Percentiles rank a stretch among this genome's conserved stretches.
phyloP scores from a whole-genome alignment of 1,284 basidiomycete species.

The Gomphus bonarii region DNA sequence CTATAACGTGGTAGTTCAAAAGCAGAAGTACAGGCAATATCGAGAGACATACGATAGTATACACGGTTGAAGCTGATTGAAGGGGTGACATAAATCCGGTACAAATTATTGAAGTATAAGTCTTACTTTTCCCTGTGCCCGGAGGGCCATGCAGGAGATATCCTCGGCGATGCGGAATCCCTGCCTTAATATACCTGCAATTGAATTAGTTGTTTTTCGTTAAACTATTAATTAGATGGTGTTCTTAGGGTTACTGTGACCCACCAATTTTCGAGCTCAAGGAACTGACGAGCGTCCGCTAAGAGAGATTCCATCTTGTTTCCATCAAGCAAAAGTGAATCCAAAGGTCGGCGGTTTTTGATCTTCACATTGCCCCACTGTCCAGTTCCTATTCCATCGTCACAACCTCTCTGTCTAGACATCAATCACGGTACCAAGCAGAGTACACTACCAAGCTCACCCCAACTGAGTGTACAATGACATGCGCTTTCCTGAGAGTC shows the following conservation, averaged over 20 bases:
- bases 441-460: neutral
- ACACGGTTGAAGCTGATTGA: slow-evolving; percentile 43
- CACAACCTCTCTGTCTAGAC: neutral
- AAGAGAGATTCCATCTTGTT: slow-evolving; percentile 37
- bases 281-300: slow-evolving; percentile 39
- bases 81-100: slow-evolving; percentile 2
- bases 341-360: slow-evolving; percentile 35
- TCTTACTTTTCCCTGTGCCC: slow-evolving; percentile 34
- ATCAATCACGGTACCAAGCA: neutral
- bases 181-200: slow-evolving; percentile 31
- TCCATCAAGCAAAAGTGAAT: slow-evolving; percentile 39
- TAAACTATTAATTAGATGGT: too few relatives aligned
- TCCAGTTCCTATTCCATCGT: neutral
- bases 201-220: neutral
- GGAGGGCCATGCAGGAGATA: slow-evolving; percentile 48
- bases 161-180: slow-evolving; percentile 45
- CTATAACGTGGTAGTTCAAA: neutral
- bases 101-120: neutral
- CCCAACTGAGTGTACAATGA: neutral
- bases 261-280: slow-evolving; percentile 37
- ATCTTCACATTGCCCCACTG: slow-evolving; percentile 36
- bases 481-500: neutral
- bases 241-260: neutral
- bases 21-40: neutral
- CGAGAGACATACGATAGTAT: slow-evolving; percentile 31